Conservation (phyloP, 225 moss, liverwort and hornwort genomes). For the Ulota crispa region DNA sequence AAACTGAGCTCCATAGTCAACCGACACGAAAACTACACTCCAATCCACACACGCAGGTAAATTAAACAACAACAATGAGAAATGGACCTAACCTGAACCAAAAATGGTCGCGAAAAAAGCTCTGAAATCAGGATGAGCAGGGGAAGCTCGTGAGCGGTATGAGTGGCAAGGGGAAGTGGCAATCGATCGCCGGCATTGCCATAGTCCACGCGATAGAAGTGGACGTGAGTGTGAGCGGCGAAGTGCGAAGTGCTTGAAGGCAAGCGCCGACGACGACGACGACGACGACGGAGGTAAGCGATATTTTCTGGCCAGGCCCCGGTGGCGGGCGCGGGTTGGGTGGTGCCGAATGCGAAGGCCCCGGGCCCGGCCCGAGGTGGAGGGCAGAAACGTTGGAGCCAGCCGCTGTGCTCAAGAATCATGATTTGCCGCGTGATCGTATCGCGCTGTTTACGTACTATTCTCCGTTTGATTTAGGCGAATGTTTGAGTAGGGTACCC, state of each 20-base stretch:
- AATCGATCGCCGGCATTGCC: neutral
- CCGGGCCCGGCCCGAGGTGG: neutral
- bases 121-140: neutral
- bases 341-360: neutral
- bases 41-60: neutral
- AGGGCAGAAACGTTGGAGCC: neutral
- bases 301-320: conserved; percentile 26
- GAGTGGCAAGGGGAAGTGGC: neutral
- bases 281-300: neutral
- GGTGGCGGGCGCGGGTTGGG: conserved; percentile 20
- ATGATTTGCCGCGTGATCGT: conserved; percentile 6
- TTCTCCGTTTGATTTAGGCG: too few species aligned
- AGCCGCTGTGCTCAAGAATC: too few species aligned
- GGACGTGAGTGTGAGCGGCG: neutral
- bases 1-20: neutral
- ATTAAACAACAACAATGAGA: too few species aligned
- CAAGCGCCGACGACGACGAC: neutral
- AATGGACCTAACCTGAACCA: neutral
- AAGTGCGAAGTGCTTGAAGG: neutral
- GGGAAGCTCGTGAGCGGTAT: neutral
- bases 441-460: neutral
- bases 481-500: too few species aligned
- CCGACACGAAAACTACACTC: neutral
- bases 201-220: neutral
- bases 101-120: neutral